Conservation (phyloP, 2,329 filamentous ascomycete genomes). For the Aspergillus unguis region DNA sequence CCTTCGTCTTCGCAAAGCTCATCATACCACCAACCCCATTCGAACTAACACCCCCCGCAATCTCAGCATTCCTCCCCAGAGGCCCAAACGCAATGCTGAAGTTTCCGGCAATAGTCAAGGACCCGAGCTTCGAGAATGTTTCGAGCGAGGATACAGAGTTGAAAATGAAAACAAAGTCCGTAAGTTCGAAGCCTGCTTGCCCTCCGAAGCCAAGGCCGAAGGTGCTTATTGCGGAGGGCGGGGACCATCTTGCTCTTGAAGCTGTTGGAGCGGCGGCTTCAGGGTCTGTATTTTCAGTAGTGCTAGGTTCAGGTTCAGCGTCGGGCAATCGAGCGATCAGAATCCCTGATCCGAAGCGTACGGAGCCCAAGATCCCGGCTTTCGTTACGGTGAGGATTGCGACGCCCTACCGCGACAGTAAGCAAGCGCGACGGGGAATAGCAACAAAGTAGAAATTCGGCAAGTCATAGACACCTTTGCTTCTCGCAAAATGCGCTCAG, state of each 20-base stretch:
- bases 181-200: conserved; percentile 47
- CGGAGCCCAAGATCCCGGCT: conserved; percentile 46
- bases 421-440: neutral
- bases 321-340: conserved; percentile 44
- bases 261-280: neutral
- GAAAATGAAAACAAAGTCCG: conserved; percentile 87
- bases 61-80: conserved; percentile 88
- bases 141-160: conserved; percentile 83
- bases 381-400: conserved; percentile 46
- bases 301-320: neutral
- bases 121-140: conserved; percentile 85
- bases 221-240: conserved; percentile 45
- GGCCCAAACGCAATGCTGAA: conserved; percentile 91
- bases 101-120: conserved; percentile 86
- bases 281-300: neutral
- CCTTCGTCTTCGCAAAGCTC: conserved; percentile 95
- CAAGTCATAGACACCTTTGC: conserved; percentile 64
- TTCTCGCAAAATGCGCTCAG: conserved; percentile 76
- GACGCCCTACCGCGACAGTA: conserved; percentile 35
- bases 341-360: conserved; percentile 46
- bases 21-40: conserved; percentile 85
- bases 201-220: conserved; percentile 45
- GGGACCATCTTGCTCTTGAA: conserved; percentile 37
- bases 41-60: conserved; percentile 81
- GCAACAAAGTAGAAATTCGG: neutral